A percentile compares a stretch with the other conserved stretches of the same genome.
Evolutionary conservation across 2,329 filamentous ascomycete species (phyloP).

Genomic region (Hypoxylon sp.): DNA sequence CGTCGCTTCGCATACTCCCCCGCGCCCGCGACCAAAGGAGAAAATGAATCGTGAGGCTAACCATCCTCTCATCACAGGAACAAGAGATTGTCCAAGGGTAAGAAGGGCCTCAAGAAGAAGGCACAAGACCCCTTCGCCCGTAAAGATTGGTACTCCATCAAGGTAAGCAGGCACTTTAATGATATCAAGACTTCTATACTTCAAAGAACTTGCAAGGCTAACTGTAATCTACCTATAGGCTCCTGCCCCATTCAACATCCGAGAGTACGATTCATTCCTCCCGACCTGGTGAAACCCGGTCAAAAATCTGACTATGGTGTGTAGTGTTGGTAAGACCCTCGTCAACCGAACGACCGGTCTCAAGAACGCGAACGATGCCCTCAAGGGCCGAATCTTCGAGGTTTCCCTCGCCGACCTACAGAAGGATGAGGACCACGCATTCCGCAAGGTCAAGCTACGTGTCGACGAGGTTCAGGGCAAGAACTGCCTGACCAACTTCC

Average conservation of each 20-base stretch:
- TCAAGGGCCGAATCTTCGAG: slow-evolving; percentile 99
- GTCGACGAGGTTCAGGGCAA: slow-evolving; percentile 99
- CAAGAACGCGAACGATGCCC: slow-evolving; percentile 99
- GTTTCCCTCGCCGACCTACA: slow-evolving; percentile 98
- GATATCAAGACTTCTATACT: slow-evolving; percentile 33
- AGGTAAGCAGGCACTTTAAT: slow-evolving; percentile 69
- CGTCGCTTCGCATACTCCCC: slow-evolving; percentile 39
- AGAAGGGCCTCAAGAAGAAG: slow-evolving; percentile 99
- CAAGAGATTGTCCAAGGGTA: slow-evolving; percentile 99
- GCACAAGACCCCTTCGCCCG: slow-evolving; percentile 96
- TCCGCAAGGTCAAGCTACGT: slow-evolving; percentile 99
- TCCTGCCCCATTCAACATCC: slow-evolving; percentile 92
- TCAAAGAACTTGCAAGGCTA: slow-evolving; percentile 40
- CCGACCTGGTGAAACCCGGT: slow-evolving; percentile 29
- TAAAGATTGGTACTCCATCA: slow-evolving; percentile 99
- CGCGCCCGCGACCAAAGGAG: slow-evolving; percentile 38
- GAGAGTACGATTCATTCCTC: slow-evolving; percentile 81
- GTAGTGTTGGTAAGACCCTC: slow-evolving; percentile 98
- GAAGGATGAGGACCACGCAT: slow-evolving; percentile 99
- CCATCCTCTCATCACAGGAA: slow-evolving; percentile 74
- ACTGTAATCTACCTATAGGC: slow-evolving; percentile 69
- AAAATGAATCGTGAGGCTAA: slow-evolving; percentile 47
- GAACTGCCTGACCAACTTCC: slow-evolving; percentile 99
- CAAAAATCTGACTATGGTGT: slow-evolving; percentile 51
- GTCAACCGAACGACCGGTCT: slow-evolving; percentile 99